Conservation (phyloP, 805 yeast species). For the Danielia reshetovae region DNA sequence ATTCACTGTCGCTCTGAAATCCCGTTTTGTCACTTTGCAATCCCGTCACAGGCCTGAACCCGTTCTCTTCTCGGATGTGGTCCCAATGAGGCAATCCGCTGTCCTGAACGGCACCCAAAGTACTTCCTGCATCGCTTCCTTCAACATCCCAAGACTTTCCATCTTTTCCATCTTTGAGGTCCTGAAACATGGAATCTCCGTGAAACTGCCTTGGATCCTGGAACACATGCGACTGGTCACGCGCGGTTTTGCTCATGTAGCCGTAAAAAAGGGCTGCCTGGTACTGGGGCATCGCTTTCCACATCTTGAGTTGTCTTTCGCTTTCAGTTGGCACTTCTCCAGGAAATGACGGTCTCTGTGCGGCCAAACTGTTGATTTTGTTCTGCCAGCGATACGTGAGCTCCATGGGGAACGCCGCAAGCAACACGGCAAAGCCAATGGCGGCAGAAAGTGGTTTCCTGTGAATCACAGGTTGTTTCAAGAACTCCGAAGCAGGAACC, state of each 20-base stretch:
- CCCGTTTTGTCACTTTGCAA: too few relatives aligned
- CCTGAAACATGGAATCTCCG: not conserved
- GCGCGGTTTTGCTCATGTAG: conserved; percentile 50
- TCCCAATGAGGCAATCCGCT: conserved; percentile 31
- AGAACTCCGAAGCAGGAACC: too few relatives aligned
- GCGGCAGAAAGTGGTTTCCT: conserved; percentile 33
- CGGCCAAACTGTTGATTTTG: not conserved
- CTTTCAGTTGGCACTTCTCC: not conserved
- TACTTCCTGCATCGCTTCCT: not conserved
- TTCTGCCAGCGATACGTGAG: not conserved
- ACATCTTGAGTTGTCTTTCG: conserved; percentile 22
- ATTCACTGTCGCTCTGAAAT: too few relatives aligned
- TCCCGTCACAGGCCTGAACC: too few relatives aligned
- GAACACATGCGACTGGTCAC: conserved; percentile 48
- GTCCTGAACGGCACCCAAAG: conserved; percentile 1
- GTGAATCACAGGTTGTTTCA: conserved; percentile 23
- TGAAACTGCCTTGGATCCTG: conserved; percentile 47
- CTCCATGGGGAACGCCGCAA: not conserved
- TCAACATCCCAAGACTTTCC: too few relatives aligned
- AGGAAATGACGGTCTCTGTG: too few relatives aligned
- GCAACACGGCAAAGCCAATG: conserved; percentile 29
- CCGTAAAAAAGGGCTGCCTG: conserved; percentile 38
- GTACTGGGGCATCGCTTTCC: conserved; percentile 33
- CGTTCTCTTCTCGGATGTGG: conserved; percentile 29
- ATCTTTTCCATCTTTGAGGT: too few relatives aligned